Evolutionary conservation across 495 filamentous ascomycete species (phyloP), one percentile per base, ranked within the genome.

Genomic region (Penicillium lagena): DNA sequence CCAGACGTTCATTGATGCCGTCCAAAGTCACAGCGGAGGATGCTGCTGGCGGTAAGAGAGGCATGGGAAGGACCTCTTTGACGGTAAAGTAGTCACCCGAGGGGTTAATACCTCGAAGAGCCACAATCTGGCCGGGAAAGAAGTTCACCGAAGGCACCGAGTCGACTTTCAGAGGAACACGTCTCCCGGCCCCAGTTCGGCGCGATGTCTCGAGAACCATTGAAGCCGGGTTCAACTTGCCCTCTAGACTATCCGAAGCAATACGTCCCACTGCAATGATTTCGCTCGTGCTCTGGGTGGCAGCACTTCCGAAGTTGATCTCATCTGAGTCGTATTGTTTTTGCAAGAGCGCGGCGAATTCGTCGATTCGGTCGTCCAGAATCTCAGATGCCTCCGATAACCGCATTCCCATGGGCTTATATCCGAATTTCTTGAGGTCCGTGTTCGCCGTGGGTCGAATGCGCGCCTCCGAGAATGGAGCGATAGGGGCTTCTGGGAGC

Each of bases 81-180:
- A 95, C 87, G 0, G 80, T 76, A 50, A 98, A 96, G 45, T 87
- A 84, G 15, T 83, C 77, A 5, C 91, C 91, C 12, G 86, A 87
- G 7, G 89, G 82, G 56, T 97, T 97, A 55, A 85, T 86, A 8
- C 93, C 93, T 32, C 76, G 74, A 12, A 96, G 67, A 8, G 90
- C 93, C 13, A 94, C 85, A 38, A 96, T 95, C 58, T 96, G 89
- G 12, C 93, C 93, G 1, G 91, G 90, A 64, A 98, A 96, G 72
- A 97, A 89, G 49, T 89, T 85, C 65, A 82, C 86, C 6, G 78
- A 77, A 2, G 72, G 65, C 1, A 95, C 50, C 0, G 77, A 72
- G 46, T 83, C 76, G 7, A 96, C 58, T 54, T 89, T 86, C 14
- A 98, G 68, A 4, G 87, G 87, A 15, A 96, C 77, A 44, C 93